Evolutionary conservation across 2,329 filamentous ascomycete species (phyloP), one percentile per base, ranked within the genome.

Genomic region (Laburnicola sp.): DNA sequence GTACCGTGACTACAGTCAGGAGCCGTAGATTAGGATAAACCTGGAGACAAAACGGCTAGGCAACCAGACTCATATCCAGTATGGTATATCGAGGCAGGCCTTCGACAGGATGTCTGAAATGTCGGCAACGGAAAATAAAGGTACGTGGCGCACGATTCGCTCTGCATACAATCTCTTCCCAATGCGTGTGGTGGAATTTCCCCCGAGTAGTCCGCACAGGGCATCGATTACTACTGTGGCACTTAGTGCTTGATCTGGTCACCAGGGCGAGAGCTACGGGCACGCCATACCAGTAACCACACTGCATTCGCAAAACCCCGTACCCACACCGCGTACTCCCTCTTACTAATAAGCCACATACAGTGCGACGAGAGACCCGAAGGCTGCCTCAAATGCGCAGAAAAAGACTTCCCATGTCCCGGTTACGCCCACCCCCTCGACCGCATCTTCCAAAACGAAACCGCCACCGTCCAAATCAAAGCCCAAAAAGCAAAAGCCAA

Each of bases 101-200:
- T 2, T 70, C 66, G 6, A 70, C 65, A 9, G 68, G 67, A 4
- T 70, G 68, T 44, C 61, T 60, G 41, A 69, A 57, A 42, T 76
- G 74, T 56, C 66, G 73, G n/a, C 65, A 74, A 43, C 67, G 73
- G 40, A 76, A 75, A 53, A 66, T 75, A 37, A 74, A 73, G 62
- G 73, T 75, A 43, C 49, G 66, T 54, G 11, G 40, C 23, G 22
- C 26, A 35, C 3, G 27, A 10, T 37, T 28, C 10, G 10, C 25
- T 6, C 16, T 34, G 9, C 36, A 26, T 37, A 41, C 38, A 28
- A 10, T 31, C 4, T 32, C 26, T 6, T 9, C 35, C 37, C 39
- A 40, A n/a, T 21, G 6, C 10, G 8, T 21, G 25, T 5, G 34
- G 5, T 30, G 34, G 16, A 22, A 35, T 44, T 26, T 34, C 16